A percentile compares a stretch with the other conserved stretches of the same genome.
Evolutionary conservation across 495 filamentous ascomycete species (phyloP).

Genomic region (Aspergillus sclerotioniger): DNA sequence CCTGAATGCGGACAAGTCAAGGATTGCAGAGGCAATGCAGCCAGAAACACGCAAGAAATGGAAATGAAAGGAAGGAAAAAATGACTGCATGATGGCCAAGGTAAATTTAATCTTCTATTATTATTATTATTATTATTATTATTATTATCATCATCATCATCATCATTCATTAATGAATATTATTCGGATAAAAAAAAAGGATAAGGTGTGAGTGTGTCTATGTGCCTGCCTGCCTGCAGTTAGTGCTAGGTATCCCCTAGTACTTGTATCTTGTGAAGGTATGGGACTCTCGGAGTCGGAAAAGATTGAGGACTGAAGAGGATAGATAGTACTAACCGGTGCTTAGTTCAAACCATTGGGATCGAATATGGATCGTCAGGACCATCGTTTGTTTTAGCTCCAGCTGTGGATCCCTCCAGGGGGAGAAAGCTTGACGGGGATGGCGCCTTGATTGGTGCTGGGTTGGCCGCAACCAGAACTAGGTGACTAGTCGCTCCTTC

Average conservation of each 20-base stretch:
- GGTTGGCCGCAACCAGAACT: not conserved
- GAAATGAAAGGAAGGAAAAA: too few relatives aligned
- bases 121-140: too few relatives aligned
- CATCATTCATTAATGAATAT: too few relatives aligned
- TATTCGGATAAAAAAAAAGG: too few relatives aligned
- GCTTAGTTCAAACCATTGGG: not conserved
- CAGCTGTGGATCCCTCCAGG: slow-evolving; percentile 1
- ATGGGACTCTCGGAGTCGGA: too few relatives aligned
- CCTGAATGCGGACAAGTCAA: slow-evolving; percentile 19
- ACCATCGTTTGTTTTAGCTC: not conserved
- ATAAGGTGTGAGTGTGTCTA: too few relatives aligned
- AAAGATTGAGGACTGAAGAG: not conserved
- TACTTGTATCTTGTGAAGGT: too few relatives aligned
- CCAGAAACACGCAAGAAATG: slow-evolving; percentile 11
- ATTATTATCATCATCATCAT: too few relatives aligned
- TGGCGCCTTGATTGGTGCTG: not conserved
- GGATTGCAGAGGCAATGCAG: slow-evolving; percentile 9
- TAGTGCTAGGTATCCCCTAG: too few relatives aligned
- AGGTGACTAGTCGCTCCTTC: not conserved
- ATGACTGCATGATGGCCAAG: too few relatives aligned
- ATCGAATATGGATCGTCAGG: slow-evolving; percentile 1
- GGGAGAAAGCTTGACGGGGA: slow-evolving; percentile 6
- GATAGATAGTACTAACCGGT: not conserved
- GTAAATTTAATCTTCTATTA: too few relatives aligned
- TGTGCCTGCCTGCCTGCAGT: too few relatives aligned